Evolutionary conservation across 495 filamentous ascomycete genomes (phyloP).

Genomic region (Amniculicola lignicola): DNA sequence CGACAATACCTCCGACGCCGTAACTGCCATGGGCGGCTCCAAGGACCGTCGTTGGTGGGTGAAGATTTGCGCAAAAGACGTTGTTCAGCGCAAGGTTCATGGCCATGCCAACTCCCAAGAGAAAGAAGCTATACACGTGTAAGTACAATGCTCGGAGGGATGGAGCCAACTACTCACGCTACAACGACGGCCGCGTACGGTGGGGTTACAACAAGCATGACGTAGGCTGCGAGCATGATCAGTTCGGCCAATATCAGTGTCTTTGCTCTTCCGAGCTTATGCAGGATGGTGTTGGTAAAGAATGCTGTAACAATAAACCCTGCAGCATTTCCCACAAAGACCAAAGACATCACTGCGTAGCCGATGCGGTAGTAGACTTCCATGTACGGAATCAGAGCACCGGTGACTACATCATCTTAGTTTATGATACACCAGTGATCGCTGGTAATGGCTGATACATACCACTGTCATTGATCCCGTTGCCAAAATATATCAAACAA

Average conservation of each 20-base stretch:
- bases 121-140: constrained; percentile 44
- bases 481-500: constrained; percentile 45
- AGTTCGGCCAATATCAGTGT: constrained; percentile 56
- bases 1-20: constrained; percentile 65
- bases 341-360: constrained; percentile 70
- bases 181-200: constrained; percentile 66
- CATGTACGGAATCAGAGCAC: constrained; percentile 73
- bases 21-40: constrained; percentile 67
- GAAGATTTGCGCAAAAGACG: constrained; percentile 68
- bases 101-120: constrained; percentile 65
- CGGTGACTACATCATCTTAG: constrained; percentile 49
- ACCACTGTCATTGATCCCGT: constrained; percentile 50
- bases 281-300: constrained; percentile 55
- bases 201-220: constrained; percentile 61
- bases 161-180: constrained; percentile 32
- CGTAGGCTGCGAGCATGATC: constrained; percentile 53
- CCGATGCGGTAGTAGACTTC: constrained; percentile 67
- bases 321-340: constrained; percentile 74
- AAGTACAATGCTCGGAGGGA: constrained; percentile 39
- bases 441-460: background rate
- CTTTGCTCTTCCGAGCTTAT: constrained; percentile 59
- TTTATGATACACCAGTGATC: constrained; percentile 31
- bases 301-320: constrained; percentile 74
- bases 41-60: constrained; percentile 59
- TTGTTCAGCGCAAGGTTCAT: constrained; percentile 69